Evolutionary conservation across 805 yeast genomes (phyloP), one percentile per base, ranked within the genome.

Genomic region (Pichia ethanolica): DNA sequence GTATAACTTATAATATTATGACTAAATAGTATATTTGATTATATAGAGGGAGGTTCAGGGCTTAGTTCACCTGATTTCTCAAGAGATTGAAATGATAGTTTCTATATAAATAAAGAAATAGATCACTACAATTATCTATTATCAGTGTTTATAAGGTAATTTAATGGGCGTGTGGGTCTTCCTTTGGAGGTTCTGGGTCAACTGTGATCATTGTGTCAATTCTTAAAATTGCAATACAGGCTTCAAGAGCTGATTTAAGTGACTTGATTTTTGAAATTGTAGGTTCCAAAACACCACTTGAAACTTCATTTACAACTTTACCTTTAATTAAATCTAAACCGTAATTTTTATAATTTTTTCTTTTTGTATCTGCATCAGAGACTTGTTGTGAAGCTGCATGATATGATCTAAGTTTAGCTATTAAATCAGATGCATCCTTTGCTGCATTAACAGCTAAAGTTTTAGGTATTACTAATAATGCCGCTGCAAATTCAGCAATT

Each of bases 201-300:
- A 93, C 96, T 44, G 89, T 87, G 62, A 93, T 91, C 95, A 91
- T 90, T 45, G 99, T 93, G 68, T 93, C 99, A 62, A 93, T 93
- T 75, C 99, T 83, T 61, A 95, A 75, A 56, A 93, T 93, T 35
- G 98, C 96, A 68, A 95, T 83, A 71, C 99, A 93, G 3, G 99
- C 99, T 73, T 93, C 99, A 58, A 93, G 79, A 6, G 99, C 98
- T 52, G 95, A 84, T 69, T 95, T 90, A 66, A 95, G 79, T 10
- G 96, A 83, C 69, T 89, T 90, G 63, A 93, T 77, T 72, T 93
- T 93, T 61, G 95, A 83, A 63, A 93, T 76, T 14, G 97, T 86
- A 48, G 99, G 99, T 69, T 93, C 99, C 58, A 93, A 75, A 32
- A 93, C 97, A 54, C 99, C 99, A 53, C 81, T 76, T 47, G 75